Base-by-base conservation (phyloP, 1,139 yeast species). In the Petasospora fabianii region DNA sequence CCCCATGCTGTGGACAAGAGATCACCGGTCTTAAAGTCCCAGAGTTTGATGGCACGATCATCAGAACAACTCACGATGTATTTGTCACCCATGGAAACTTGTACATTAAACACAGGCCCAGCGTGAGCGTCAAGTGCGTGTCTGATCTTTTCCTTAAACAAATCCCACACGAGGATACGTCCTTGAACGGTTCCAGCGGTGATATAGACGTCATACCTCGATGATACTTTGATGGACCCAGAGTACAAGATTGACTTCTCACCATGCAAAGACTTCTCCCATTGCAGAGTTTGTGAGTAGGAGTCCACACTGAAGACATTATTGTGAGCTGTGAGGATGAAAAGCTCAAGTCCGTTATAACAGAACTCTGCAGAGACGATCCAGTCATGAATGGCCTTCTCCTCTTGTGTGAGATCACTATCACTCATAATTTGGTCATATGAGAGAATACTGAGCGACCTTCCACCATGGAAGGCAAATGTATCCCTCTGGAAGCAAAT, bases 141-240 rank as follows among this genome's bases (percentile, higher is more conserved):
- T 2, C 77, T 27, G 9, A 82, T 66, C 30, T 66, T 48, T 10
- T 71, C 64, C 3, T 69, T 58, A 22, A 54, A 50, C 37, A 77
- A 58, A 38, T 79, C 77, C 97, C 97, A 92, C 1, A 88, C 65
- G 5, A 85, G 67, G 1, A 86, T 81, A 3, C 97, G 96, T 37
- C 82, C 80, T 80, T 90, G 80, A 1, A 92, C 97, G 0, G 98
- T 92, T 18, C 97, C 97, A 0, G 96, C 90, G 19, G 87, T 87
- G 11, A 87, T 68, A 11, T 72, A 57, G 0, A 81, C 74, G 32
- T 63, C 62, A 9, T 62, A 66, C n/a, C 58, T 58, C 2, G 60
- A 51, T 7, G 69, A 46, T 1, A 77, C 73, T 40, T 71, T 69
- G 28, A 92, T 73, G 2, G 87, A 71, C 0, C 97, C 97, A 14